phyloP scores from a whole-genome alignment of 164 flowering plant species.

The Berberis thunbergii region DNA sequence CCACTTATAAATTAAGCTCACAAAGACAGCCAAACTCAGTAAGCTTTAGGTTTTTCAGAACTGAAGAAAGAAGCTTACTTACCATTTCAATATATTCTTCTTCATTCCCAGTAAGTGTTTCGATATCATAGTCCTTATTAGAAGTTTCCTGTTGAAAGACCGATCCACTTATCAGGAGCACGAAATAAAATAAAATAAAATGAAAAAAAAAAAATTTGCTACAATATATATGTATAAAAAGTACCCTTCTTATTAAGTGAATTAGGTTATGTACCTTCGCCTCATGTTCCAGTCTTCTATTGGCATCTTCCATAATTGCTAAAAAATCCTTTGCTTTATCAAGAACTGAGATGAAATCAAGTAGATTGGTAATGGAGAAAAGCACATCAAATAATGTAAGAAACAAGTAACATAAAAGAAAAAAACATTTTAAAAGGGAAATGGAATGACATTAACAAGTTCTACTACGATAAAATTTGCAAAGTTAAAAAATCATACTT shows the following conservation, averaged over 20 bases:
- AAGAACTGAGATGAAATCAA: constrained; percentile 36
- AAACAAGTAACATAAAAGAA: neutral
- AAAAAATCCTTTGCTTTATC: constrained; percentile 70
- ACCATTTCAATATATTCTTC: constrained; percentile 82
- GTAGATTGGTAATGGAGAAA: neutral
- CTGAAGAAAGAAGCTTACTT: neutral
- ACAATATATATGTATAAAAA: neutral
- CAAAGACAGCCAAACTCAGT: neutral
- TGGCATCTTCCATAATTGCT: constrained; percentile 70
- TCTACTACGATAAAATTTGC: too few relatives aligned
- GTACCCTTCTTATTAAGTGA: neutral
- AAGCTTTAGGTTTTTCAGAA: neutral
- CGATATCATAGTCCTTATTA: constrained; percentile 48
- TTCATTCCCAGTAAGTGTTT: constrained; percentile 66
- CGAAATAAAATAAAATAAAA: neutral
- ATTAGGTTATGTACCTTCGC: constrained; percentile 30
- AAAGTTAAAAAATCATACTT: too few relatives aligned
- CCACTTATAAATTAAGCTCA: neutral
- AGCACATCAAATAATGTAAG: neutral
- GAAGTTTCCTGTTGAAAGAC: constrained; percentile 36
- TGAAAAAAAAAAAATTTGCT: neutral
- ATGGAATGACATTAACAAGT: too few relatives aligned
- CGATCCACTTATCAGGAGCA: neutral
- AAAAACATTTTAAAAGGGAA: neutral
- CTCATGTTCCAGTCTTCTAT: constrained; percentile 45